Conservation (phyloP, 2,329 filamentous ascomycete genomes). For the Atkinsonella texensis region DNA sequence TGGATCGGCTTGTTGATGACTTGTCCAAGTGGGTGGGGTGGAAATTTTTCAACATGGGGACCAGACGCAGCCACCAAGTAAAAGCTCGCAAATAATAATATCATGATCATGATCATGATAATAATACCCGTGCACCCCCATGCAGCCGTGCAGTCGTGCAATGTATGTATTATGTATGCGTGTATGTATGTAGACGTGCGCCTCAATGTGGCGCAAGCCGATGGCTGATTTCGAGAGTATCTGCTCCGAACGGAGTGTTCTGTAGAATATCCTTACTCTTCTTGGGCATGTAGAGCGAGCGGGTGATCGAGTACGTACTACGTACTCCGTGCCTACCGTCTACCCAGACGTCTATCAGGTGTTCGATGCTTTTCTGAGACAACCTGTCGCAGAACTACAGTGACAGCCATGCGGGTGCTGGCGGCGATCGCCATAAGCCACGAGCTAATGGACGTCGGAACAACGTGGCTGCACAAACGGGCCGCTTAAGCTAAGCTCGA, state of each 20-base stretch:
- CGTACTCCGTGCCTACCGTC: no score
- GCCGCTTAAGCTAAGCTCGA: neutral
- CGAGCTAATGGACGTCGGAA: neutral
- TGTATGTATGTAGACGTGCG: neutral
- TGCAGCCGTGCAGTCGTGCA: no score
- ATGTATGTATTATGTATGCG: no score
- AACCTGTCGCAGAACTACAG: neutral
- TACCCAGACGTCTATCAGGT: no score
- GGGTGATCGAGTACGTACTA: no score
- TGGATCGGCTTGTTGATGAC: no score
- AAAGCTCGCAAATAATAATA: neutral
- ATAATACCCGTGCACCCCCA: no score
- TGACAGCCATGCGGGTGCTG: neutral
- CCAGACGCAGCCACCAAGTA: constrained; percentile 2
- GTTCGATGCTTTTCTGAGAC: no score
- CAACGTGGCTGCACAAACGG: neutral
- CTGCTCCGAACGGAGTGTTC: no score
- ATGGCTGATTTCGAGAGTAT: neutral
- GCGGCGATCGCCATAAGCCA: neutral
- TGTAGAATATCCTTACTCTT: no score
- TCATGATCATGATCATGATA: no score
- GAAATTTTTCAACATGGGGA: neutral
- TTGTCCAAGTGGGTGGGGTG: neutral
- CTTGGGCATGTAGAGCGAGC: no score
- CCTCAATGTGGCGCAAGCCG: constrained; percentile 2